Conservation (phyloP, 2,329 filamentous ascomycete species). For the Nemania bipapillata region DNA sequence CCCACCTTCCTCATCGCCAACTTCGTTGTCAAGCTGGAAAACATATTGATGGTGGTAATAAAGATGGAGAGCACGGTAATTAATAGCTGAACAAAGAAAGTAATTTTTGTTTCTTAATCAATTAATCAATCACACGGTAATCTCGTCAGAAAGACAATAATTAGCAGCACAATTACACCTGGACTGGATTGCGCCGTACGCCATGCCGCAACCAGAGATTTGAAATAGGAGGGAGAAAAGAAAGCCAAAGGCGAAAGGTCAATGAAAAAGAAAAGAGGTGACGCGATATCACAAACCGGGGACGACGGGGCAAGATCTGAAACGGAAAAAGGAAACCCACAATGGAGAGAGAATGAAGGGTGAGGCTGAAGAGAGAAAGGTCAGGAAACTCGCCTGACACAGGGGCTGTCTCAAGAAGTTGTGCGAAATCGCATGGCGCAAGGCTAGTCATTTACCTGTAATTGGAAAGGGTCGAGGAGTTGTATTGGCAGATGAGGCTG, state of each 20-base stretch:
- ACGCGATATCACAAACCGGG: background rate
- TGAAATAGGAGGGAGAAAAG: slow-evolving; percentile 1
- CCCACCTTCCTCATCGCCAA: slow-evolving; percentile 68
- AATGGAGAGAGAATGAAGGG: slow-evolving; percentile 25
- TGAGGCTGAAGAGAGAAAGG: slow-evolving; percentile 44
- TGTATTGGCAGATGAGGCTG: slow-evolving; percentile 23
- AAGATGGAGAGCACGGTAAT: background rate
- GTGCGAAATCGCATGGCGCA: slow-evolving; percentile 9
- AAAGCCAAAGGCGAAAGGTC: background rate
- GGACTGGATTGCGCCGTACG: background rate
- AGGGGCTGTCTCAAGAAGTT: slow-evolving; percentile 47
- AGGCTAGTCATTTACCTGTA: slow-evolving; percentile 15
- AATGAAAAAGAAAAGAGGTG: background rate
- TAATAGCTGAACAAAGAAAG: background rate
- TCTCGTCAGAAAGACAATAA: background rate
- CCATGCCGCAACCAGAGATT: background rate
- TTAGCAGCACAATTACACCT: background rate
- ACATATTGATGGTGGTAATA: slow-evolving; percentile 57
- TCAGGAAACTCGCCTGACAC: slow-evolving; percentile 45
- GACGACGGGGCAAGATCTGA: slow-evolving; percentile 15
- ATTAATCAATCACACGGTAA: background rate
- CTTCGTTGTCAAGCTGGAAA: slow-evolving; percentile 67
- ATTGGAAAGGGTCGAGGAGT: slow-evolving; percentile 21
- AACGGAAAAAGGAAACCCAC: slow-evolving; percentile 39
- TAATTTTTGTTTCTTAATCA: too few relatives aligned